Base-by-base conservation (phyloP, 2,329 filamentous ascomycete species). In the Penicillium sp. region DNA sequence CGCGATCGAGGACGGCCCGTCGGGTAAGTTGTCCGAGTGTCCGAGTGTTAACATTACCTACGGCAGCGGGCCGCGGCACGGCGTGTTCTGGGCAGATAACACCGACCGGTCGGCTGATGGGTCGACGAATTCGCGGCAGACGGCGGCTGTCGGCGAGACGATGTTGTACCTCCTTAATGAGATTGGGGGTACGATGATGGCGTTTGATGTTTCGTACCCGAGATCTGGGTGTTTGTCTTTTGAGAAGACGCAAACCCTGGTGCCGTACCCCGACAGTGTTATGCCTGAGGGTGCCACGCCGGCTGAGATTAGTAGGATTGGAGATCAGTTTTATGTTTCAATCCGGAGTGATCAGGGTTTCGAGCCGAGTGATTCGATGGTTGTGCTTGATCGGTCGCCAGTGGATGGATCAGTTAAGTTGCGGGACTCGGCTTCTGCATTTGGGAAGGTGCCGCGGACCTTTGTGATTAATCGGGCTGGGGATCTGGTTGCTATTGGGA, bases 381-480 rank as follows among this genome's bases (percentile, higher is more conserved):
- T 67, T 14, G 65, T 62, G 7, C 59, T 71, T 50, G 31, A 52
- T n/a, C 63, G 59, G n/a, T 40, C 48, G 22, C 42, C 50, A 0
- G 87, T 90, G 70, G 82, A 87, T n/a, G 88, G 87, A 7, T 76
- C 72, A 1, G 76, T 90, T 26, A 72, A 67, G 0, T 79, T 84
- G 54, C 69, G 83, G 3, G 81, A 87, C 63, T 77, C 85, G 29
- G 80, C 81, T n/a, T 79, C 87, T 0, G 81, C 85, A 0, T 86
- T 87, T 47, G 89, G 89, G 2, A 71, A 75, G 8, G 82, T 80
- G 53, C 89, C 89, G 0, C 81, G 89, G 22, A 86, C 88, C 39
- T 88, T 90, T 70, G 82, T 80, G 49, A 73, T 90, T 55, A 91
- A 88, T 71, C 79, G 79, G 59, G 81, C 80, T 11, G 89, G 88